These are phyloP conservation scores for Podila horticola DNA, from an alignment of 192 early-diverging fungal genomes.

Conservation along the genomic window DNA sequence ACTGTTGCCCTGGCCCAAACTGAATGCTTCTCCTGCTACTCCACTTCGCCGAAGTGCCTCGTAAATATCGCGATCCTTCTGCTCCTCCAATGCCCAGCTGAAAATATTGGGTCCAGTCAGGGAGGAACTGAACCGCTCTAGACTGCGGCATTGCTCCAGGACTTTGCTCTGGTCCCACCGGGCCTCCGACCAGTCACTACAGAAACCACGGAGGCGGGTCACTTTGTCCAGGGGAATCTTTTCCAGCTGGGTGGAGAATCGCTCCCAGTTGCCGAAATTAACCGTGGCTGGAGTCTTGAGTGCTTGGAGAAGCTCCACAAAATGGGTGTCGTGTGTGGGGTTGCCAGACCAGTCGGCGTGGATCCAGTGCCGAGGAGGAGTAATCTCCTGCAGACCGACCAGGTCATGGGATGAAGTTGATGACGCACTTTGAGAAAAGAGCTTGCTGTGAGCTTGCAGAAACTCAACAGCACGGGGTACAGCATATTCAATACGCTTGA, in stretches of 20 bases:
- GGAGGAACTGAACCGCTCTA: conserved; percentile 15
- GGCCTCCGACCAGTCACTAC: conserved; percentile 8
- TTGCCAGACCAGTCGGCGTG: neutral
- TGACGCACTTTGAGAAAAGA: conserved; percentile 1
- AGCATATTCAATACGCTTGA: conserved; percentile 8
- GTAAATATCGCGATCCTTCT: conserved; percentile 8
- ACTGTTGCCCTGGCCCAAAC: conserved; percentile 3
- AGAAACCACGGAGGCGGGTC: conserved; percentile 15
- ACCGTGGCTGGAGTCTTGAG: conserved; percentile 5
- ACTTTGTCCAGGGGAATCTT: conserved; percentile 4
- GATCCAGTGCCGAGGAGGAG: conserved; percentile 15
- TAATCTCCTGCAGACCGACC: conserved; percentile 12
- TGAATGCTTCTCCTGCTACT: neutral
- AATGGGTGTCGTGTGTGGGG: neutral
- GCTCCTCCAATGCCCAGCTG: conserved; percentile 24
- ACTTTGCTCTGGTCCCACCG: conserved; percentile 8
- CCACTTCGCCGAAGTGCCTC: neutral
- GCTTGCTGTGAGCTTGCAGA: neutral
- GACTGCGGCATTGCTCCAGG: conserved; percentile 17
- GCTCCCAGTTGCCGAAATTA: conserved; percentile 19
- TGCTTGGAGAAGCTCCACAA: conserved; percentile 9
- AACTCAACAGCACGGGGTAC: conserved; percentile 4
- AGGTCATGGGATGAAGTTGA: neutral
- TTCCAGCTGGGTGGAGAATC: neutral
- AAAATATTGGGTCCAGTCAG: neutral